Percentiles rank a stretch among this genome's conserved stretches.
Conservation (phyloP, 2,329 filamentous ascomycete genomes). For the Uncinocarpus reesii region DNA sequence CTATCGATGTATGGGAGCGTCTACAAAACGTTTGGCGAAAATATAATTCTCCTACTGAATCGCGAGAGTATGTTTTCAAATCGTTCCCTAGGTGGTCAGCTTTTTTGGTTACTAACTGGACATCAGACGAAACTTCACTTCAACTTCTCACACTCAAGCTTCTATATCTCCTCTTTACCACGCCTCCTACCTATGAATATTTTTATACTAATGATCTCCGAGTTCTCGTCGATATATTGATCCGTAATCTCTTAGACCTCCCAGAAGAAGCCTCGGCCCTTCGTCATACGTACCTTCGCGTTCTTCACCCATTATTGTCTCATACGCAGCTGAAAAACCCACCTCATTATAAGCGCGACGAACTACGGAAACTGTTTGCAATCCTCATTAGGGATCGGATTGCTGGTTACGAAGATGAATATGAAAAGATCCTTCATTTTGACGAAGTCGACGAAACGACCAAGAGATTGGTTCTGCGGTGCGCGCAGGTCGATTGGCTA, state of each 20-base stretch:
- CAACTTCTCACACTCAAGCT: slow-evolving; percentile 95
- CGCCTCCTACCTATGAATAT: slow-evolving; percentile 83
- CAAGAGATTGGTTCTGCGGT: slow-evolving; percentile 38
- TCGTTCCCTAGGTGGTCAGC: not conserved
- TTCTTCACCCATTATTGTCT: slow-evolving; percentile 78
- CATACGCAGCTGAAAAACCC: slow-evolving; percentile 82
- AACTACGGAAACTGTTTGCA: slow-evolving; percentile 64
- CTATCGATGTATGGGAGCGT: slow-evolving; percentile 67
- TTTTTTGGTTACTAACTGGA: not conserved
- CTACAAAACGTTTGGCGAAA: slow-evolving; percentile 94
- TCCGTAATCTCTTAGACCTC: slow-evolving; percentile 90
- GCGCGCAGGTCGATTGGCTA: slow-evolving; percentile 40
- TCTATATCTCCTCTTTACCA: slow-evolving; percentile 90
- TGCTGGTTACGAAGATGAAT: slow-evolving; percentile 42
- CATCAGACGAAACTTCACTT: slow-evolving; percentile 66
- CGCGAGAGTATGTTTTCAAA: slow-evolving; percentile 54
- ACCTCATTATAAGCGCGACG: slow-evolving; percentile 83
- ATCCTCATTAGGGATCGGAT: slow-evolving; percentile 64
- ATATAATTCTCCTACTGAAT: slow-evolving; percentile 89
- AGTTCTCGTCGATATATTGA: slow-evolving; percentile 88
- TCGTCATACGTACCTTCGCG: slow-evolving; percentile 87
- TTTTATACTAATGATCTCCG: slow-evolving; percentile 97
- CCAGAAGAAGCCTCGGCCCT: slow-evolving; percentile 65
- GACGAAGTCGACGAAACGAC: slow-evolving; percentile 43
- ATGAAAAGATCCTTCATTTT: slow-evolving; percentile 40